A percentile compares a stretch with the other conserved stretches of the same genome.
Evolutionary conservation across 2,329 filamentous ascomycete genomes (phyloP).

Genomic region (Xylaria hypoxylon): DNA sequence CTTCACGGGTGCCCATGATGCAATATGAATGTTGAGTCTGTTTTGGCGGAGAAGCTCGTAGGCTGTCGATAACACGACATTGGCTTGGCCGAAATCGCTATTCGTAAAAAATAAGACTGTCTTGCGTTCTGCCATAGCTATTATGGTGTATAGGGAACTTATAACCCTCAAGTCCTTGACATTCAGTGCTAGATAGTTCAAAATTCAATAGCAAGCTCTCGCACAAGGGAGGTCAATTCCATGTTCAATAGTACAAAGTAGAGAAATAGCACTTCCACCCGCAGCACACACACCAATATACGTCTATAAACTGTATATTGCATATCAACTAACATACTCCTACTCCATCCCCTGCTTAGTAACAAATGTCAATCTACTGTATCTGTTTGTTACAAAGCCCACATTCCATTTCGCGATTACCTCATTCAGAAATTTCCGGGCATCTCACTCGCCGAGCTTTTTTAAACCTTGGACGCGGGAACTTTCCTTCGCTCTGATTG

Average conservation of each 20-base stretch:
- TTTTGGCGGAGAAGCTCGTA: slow-evolving; percentile 26
- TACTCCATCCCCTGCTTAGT: neutral
- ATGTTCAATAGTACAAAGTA: no score
- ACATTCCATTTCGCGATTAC: slow-evolving; percentile 18
- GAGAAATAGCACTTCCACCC: no score
- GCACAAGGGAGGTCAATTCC: no score
- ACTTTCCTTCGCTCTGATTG: neutral
- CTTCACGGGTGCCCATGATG: slow-evolving; percentile 16
- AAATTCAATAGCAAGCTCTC: no score
- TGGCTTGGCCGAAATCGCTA: slow-evolving; percentile 15
- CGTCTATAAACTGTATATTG: neutral
- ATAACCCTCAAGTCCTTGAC: neutral
- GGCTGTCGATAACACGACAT: slow-evolving; percentile 14
- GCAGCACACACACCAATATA: no score
- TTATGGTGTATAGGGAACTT: no score
- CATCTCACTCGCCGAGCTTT: slow-evolving; percentile 13
- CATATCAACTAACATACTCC: neutral
- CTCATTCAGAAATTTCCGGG: slow-evolving; percentile 15
- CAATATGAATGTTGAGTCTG: slow-evolving; percentile 12
- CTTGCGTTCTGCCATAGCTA: slow-evolving; percentile 11
- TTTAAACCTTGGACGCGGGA: neutral
- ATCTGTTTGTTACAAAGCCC: neutral
- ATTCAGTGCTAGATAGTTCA: neutral
- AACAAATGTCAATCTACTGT: neutral
- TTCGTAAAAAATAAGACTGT: slow-evolving; percentile 15